Base-by-base conservation (phyloP, 164 flowering plant species). In the Annona cherimola region DNA sequence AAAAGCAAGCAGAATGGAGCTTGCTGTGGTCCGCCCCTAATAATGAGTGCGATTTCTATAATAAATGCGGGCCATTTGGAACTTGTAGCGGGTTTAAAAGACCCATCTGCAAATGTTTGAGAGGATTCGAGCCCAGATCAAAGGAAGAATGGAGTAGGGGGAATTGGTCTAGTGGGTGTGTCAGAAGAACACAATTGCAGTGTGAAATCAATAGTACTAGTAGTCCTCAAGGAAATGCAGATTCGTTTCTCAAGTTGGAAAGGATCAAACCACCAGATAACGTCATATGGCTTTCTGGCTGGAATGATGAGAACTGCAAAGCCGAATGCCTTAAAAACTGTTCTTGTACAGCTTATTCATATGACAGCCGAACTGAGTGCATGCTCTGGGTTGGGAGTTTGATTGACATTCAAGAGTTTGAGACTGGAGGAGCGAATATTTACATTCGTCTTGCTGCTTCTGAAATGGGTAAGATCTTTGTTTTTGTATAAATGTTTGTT, bases 81-180 rank as follows among this genome's bases (percentile, higher is more conserved):
- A 75, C 45, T 4, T 93, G 98, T 71, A 66, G 44, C 67, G 2
- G 0, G 7, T 16, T 4, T 20, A 12, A 18, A 5, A 39, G 79
- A 40, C 70, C 72, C 0, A 71, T 45, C 6, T 92, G 95, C 60
- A 79, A 70, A 12, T 90, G 93, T 70, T n/a, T 86, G 66, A 16
- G 76, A 50, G 95, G 97, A 11, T 92, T 82, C 73, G 76, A 40
- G 11, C 90, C 87, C 0, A 75, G 35, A 67, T 20, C 76, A 12
- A 3, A 0, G 0, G 69, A 79, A 3, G 80, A 84, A 44, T 91
- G 97, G 94, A 68, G 35, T 12, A 74, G 3, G 18, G 86, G 87
- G 20, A 79, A 86, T 66, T 87, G 91, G 94, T 70, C 85, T 0
- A 80, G 80, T 61, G 97, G 97, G 50, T 91, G 97, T 69, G 63